Evolutionary conservation across 106 monocot genomes (phyloP), one percentile per base, ranked within the genome.

Genomic region (Cymbidium sinense): DNA sequence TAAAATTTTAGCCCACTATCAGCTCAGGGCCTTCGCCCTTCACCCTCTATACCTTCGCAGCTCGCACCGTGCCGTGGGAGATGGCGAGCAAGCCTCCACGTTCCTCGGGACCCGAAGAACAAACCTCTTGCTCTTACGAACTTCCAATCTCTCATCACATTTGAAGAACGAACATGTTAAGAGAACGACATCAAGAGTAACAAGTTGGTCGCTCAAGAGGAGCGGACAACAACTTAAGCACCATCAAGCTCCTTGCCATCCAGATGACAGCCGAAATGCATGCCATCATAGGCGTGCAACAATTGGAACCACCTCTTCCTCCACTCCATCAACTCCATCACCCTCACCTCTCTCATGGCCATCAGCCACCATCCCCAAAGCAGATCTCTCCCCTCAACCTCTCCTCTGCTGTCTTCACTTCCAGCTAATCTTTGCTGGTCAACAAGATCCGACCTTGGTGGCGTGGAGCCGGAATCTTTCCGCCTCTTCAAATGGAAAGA

Each of bases 371-470:
- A 18, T 73, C 0, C 76, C 91, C 0, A 84, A 47, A 47, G 13
- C 13, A 47, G 86, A 7, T 87, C 64, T 4, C 83, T 89, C 2
- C 17, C 15, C 47, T 47, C 15, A 62, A 23, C 23, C 84, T 91
- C 33, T 77, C 89, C 11, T 90, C 71, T 37, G 36, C 37, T n/a
- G 37, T 71, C 34, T 71, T 71, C 37, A n/a, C 71, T 33, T 35
- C 71, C 71, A 20, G 7, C 71, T 20, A 37, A 21, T 10, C 34
- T 71, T n/a, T 88, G 73, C 3, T 81, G 20, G 47, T 84, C 51
- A 93, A 93, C 87, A 91, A 86, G 80, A 83, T 96, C 50, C 96
- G 93, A 80, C 96, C 96, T 0, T 89, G 84, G 89, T 96, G 9
- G 96, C 93, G 91, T 91, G 75, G 93, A 96, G 79, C 96, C 70